A percentile compares a stretch with the other conserved stretches of the same genome.
Evolutionary conservation across 2,329 filamentous ascomycete genomes (phyloP).

Genomic region (Neurospora sp.): DNA sequence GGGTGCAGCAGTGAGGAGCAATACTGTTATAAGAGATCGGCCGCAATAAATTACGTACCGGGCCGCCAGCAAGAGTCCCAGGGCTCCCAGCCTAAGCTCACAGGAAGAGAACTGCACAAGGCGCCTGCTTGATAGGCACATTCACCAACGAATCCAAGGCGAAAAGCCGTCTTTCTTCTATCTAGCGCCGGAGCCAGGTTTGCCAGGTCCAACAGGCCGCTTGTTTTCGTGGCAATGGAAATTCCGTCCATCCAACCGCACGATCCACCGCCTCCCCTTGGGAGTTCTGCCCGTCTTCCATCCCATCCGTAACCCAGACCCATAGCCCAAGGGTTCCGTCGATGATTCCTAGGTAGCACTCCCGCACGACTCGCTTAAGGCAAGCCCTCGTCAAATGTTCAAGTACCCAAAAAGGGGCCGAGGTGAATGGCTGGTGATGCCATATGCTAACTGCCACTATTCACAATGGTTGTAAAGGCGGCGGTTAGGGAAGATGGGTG

Average conservation of each 20-base stretch:
- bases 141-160: constrained; percentile 3
- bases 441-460: not conserved
- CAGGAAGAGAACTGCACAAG: constrained; percentile 3
- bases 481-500: not conserved
- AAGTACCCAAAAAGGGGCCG: not conserved
- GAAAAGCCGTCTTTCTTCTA: not conserved
- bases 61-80: constrained; percentile 12
- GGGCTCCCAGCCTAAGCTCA: constrained; percentile 11
- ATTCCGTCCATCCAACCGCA: not conserved
- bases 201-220: not conserved
- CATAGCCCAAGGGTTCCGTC: not conserved
- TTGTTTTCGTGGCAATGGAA: not conserved
- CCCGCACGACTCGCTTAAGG: not conserved
- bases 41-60: constrained; percentile 21
- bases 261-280: not conserved
- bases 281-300: not conserved
- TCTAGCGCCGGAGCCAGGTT: not conserved
- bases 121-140: constrained; percentile 17
- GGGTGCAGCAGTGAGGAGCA: constrained; percentile 13
- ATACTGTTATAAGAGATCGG: constrained; percentile 12
- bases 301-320: not conserved
- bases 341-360: not conserved
- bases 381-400: not conserved
- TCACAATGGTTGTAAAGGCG: not conserved
- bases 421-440: not conserved